Conservation (phyloP, 768 basidiomycete genomes). For the Mycena rosella region DNA sequence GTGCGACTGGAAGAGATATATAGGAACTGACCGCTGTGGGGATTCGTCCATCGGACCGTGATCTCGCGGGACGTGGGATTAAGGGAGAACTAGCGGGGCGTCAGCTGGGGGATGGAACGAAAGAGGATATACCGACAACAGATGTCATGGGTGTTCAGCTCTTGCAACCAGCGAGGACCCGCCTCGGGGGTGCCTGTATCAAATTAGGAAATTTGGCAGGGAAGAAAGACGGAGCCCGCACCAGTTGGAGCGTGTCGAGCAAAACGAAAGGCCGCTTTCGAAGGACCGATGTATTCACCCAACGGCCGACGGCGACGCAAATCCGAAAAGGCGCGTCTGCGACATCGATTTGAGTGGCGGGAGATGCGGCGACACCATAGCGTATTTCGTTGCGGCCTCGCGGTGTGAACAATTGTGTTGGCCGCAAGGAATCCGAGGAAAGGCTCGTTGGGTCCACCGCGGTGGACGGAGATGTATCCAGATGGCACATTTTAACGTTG, state of each 20-base stretch:
- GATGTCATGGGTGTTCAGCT: conserved; percentile 32
- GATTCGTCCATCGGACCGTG: conserved; percentile 40
- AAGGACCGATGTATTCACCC: conserved; percentile 16
- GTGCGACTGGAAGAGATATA: background rate
- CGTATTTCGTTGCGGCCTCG: conserved; percentile 26
- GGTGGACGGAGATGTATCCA: conserved; percentile 36
- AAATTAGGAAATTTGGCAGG: background rate
- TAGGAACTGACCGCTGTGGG: conserved; percentile 32
- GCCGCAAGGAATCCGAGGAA: conserved; percentile 34
- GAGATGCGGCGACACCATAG: conserved; percentile 21
- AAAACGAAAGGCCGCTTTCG: conserved; percentile 15
- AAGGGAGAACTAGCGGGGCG: conserved; percentile 35
- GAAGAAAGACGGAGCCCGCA: background rate
- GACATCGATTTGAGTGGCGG: conserved; percentile 33
- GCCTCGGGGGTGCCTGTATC: background rate
- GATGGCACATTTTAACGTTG: conserved; percentile 4
- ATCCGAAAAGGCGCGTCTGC: conserved; percentile 4
- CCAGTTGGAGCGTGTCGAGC: conserved; percentile 4
- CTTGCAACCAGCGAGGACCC: conserved; percentile 17
- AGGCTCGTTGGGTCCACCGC: conserved; percentile 16
- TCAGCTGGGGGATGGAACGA: background rate
- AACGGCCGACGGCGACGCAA: conserved; percentile 22
- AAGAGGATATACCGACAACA: conserved; percentile 27
- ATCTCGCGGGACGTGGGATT: conserved; percentile 36
- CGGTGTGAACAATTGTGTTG: conserved; percentile 27